Evolutionary conservation across 2,329 filamentous ascomycete genomes (phyloP).

Genomic region (Grosmannia huntii): DNA sequence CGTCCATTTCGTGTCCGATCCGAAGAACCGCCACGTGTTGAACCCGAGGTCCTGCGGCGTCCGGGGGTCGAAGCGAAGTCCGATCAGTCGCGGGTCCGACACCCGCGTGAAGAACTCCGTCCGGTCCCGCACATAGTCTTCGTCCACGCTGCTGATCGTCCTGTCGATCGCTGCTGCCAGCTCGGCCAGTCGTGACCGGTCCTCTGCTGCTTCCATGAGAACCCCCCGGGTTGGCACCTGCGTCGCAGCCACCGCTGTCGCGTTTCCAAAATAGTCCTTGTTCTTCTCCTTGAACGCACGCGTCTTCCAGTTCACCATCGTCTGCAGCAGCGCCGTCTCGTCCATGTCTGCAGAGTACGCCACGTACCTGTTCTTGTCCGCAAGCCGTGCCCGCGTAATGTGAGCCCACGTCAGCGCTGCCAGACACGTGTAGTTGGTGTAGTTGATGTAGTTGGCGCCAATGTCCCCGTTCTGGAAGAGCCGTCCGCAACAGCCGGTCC

Average conservation of each 20-base stretch:
- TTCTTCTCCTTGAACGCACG: constrained; percentile 20
- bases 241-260: constrained; percentile 25
- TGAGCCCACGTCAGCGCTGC: constrained; percentile 28
- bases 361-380: constrained; percentile 5
- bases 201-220: constrained; percentile 11
- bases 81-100: constrained; percentile 26
- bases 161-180: constrained; percentile 19
- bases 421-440: constrained; percentile 25
- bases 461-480: neutral
- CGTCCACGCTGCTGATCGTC: constrained; percentile 24
- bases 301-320: constrained; percentile 28
- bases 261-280: constrained; percentile 28
- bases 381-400: constrained; percentile 21
- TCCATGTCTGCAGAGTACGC: neutral
- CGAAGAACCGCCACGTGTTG: constrained; percentile 33
- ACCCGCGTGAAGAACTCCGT: constrained; percentile 23
- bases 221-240: constrained; percentile 14
- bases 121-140: constrained; percentile 25
- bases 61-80: constrained; percentile 27
- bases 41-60: constrained; percentile 26
- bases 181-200: constrained; percentile 16
- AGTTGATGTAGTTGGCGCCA: neutral
- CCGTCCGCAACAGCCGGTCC: too few species aligned
- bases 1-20: constrained; percentile 25
- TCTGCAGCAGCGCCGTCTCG: constrained; percentile 19